phyloP scores from a whole-genome alignment of 768 basidiomycete species.

The Pleurotus citrinopileatus region DNA sequence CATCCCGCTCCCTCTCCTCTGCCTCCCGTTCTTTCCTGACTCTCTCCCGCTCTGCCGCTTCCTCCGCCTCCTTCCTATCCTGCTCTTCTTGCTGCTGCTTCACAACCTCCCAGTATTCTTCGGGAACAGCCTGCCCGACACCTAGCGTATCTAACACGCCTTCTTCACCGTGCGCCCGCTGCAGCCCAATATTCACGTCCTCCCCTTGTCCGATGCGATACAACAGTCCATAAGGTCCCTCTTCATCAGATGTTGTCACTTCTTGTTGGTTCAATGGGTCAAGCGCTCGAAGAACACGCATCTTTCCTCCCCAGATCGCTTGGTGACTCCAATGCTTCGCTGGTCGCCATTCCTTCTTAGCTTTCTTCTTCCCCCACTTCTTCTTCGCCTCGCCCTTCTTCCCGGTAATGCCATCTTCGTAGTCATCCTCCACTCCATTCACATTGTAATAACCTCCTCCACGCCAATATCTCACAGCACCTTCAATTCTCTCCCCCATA shows the following conservation, averaged over 20 bases:
- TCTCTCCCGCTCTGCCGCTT: background rate
- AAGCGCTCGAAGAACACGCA: constrained; percentile 5
- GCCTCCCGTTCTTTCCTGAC: background rate
- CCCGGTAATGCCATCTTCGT: background rate
- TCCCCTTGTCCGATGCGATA: background rate
- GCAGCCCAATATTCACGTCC: background rate
- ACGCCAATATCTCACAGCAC: constrained; percentile 2
- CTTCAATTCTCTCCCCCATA: background rate
- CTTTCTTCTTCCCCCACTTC: background rate
- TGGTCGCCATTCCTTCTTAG: background rate
- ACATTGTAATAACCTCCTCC: constrained; percentile 1
- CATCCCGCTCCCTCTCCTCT: background rate
- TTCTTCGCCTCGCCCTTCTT: background rate
- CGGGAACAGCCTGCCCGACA: background rate
- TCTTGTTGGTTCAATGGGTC: background rate
- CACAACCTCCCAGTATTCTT: background rate
- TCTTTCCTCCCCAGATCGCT: constrained; percentile 6
- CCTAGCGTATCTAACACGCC: constrained; percentile 5
- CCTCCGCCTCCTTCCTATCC: background rate
- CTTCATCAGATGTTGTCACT: background rate
- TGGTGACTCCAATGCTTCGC: background rate
- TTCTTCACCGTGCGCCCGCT: background rate
- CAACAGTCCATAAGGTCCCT: background rate
- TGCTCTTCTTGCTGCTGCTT: constrained; percentile 1
- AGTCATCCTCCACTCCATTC: background rate